Percentiles rank a stretch among this genome's conserved stretches.
These are phyloP conservation scores for Syzygium malaccense DNA, from an alignment of 441 rosid species.

Conservation along the genomic window DNA sequence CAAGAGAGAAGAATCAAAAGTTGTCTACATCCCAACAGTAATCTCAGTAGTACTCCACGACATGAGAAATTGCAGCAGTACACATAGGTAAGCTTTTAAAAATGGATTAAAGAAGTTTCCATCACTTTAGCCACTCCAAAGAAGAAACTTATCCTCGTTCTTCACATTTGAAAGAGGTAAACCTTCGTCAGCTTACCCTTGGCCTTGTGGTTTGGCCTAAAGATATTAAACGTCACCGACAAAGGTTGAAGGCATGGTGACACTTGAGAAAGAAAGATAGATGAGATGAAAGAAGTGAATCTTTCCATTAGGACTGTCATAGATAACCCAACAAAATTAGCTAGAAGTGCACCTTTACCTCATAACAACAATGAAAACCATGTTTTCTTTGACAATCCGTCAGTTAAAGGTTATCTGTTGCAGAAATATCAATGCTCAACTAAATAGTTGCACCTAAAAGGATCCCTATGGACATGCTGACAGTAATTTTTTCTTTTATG, in stretches of 20 bases:
- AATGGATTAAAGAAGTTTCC: neutral
- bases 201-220: neutral
- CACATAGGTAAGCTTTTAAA: neutral
- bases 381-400: neutral
- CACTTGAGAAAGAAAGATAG: neutral
- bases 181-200: neutral
- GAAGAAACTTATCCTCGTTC: neutral
- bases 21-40: neutral
- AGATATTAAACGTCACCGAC: neutral
- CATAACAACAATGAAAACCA: neutral
- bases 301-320: neutral
- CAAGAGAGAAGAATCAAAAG: neutral
- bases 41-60: neutral
- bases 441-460: neutral
- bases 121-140: neutral
- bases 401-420: neutral
- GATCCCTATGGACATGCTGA: neutral
- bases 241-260: neutral
- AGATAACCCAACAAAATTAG: neutral
- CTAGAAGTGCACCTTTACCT: neutral
- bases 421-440: neutral
- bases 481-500: neutral
- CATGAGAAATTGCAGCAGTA: neutral
- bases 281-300: neutral
- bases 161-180: neutral